Evolutionary conservation across 331 rosid species (phyloP).

Genomic region (Quercus tomentella): DNA sequence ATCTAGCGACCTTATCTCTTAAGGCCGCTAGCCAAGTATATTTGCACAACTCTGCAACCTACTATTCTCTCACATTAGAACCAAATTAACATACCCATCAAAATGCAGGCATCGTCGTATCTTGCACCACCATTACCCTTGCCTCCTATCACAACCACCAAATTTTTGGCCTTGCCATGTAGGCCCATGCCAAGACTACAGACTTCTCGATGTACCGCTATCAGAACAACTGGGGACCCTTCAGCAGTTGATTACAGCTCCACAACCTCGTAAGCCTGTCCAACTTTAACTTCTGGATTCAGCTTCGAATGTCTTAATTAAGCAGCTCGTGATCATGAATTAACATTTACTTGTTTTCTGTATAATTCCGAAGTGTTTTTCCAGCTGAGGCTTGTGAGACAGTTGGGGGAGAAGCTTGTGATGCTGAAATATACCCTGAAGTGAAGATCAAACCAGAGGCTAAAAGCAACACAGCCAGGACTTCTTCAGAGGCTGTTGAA

Average conservation of each 20-base stretch:
- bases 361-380: constrained; percentile 52
- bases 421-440: constrained; percentile 69
- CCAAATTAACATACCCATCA: too few species aligned
- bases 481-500: constrained; percentile 48
- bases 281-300: background rate
- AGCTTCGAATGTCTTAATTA: too few species aligned
- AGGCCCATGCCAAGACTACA: constrained; percentile 12
- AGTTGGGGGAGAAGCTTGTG: constrained; percentile 85
- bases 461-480: constrained; percentile 16
- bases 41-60: too few species aligned
- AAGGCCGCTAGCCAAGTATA: too few species aligned
- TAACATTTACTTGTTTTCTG: background rate
- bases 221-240: constrained; percentile 38
- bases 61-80: too few species aligned
- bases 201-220: constrained; percentile 36
- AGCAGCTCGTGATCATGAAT: too few species aligned
- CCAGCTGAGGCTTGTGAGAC: constrained; percentile 96
- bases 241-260: constrained; percentile 67
- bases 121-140: background rate
- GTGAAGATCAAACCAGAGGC: constrained; percentile 54
- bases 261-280: constrained; percentile 46
- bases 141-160: background rate
- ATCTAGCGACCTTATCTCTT: too few species aligned
- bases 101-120: too few species aligned
- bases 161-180: background rate